Conservation (phyloP, 2,329 filamentous ascomycete genomes). For the Epichloe gansuensis region DNA sequence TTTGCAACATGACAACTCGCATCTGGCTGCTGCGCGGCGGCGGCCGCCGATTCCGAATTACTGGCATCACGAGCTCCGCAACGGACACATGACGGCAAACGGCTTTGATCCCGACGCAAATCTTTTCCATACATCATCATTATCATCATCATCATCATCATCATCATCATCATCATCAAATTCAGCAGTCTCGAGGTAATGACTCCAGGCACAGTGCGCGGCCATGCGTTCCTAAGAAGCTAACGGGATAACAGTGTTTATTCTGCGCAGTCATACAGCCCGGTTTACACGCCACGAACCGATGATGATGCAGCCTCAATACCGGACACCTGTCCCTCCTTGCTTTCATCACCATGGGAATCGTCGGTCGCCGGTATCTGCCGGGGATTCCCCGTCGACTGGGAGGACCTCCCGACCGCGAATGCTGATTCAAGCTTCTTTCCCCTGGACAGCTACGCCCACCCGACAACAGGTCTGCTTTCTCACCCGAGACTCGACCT, state of each 20-base stretch:
- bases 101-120: neutral
- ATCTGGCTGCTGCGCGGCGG: neutral
- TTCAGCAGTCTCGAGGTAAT: neutral
- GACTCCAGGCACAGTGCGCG: neutral
- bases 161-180: neutral
- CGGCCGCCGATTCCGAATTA: conserved; percentile 2
- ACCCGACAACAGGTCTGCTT: neutral
- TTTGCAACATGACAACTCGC: neutral
- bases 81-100: neutral
- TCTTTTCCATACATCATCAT: neutral
- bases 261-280: neutral
- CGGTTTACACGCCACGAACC: neutral
- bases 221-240: neutral
- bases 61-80: neutral
- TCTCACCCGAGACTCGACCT: neutral
- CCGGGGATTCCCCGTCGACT: neutral
- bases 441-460: neutral
- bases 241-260: neutral
- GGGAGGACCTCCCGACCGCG: neutral
- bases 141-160: neutral
- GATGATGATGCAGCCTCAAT: conserved; percentile 1
- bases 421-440: neutral
- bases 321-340: neutral
- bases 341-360: neutral
- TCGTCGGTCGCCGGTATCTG: neutral